phyloP scores from a whole-genome alignment of 768 basidiomycete species.

The Termitomyces sp. region DNA sequence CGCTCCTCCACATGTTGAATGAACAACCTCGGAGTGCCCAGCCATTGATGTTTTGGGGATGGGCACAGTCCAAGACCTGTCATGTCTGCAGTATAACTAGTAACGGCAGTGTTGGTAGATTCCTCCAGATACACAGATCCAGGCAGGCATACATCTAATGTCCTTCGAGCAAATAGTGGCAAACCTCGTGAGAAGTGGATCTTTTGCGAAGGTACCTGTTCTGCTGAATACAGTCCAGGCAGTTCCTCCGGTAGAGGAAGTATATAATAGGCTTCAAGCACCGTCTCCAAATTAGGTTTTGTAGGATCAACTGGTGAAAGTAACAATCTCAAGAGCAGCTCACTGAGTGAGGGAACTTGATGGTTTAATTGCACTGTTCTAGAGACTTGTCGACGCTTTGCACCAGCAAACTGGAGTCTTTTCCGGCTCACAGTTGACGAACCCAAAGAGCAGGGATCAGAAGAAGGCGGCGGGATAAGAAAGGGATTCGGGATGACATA shows the following conservation, averaged over 20 bases:
- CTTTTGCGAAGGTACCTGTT: constrained; percentile 10
- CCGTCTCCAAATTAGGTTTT: constrained; percentile 19
- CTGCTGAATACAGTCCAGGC: background rate
- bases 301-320: constrained; percentile 25
- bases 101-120: constrained; percentile 21
- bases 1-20: constrained; percentile 59
- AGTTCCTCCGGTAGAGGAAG: constrained; percentile 31
- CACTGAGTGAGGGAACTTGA: constrained; percentile 30
- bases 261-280: constrained; percentile 31
- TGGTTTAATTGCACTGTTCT: constrained; percentile 20
- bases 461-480: constrained; percentile 25
- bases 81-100: constrained; percentile 23
- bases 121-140: constrained; percentile 32
- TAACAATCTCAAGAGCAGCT: constrained; percentile 34
- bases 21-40: constrained; percentile 37
- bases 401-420: background rate
- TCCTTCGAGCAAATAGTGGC: constrained; percentile 28
- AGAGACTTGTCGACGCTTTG: constrained; percentile 25
- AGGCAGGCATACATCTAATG: constrained; percentile 37
- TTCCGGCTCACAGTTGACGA: constrained; percentile 12
- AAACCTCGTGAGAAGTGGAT: constrained; percentile 21
- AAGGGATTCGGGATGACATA: constrained; percentile 63
- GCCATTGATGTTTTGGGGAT: constrained; percentile 42
- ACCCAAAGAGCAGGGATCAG: constrained; percentile 9
- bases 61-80: constrained; percentile 45